phyloP scores from a whole-genome alignment of 163 green algal genomes.

The Prototheca cutis region DNA sequence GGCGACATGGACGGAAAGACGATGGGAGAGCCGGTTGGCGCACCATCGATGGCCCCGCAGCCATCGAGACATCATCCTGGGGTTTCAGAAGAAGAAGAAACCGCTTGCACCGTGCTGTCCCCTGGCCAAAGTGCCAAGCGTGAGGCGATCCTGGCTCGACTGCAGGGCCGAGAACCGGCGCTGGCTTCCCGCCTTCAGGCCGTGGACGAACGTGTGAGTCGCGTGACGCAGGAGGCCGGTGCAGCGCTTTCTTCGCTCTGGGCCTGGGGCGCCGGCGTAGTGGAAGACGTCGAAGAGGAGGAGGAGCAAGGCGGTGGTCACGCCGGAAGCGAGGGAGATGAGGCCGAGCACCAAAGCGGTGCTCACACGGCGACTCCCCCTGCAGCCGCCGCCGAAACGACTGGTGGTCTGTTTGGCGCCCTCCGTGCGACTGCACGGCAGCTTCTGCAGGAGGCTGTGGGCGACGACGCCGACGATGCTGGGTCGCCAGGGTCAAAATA shows the following conservation, averaged over 20 bases:
- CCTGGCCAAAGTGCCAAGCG: slow-evolving; percentile 5
- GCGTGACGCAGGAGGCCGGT: neutral
- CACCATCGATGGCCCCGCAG: too few species aligned
- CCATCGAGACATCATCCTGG: neutral
- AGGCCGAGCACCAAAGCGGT: too few species aligned
- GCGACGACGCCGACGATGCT: neutral
- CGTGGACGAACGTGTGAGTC: slow-evolving; percentile 5
- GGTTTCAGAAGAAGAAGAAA: neutral
- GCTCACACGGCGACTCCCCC: too few species aligned
- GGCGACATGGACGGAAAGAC: too few species aligned
- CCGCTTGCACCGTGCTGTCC: slow-evolving; percentile 4
- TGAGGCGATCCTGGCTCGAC: slow-evolving; percentile 8
- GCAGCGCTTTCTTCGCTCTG: slow-evolving; percentile 10
- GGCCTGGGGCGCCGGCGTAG: slow-evolving; percentile 10
- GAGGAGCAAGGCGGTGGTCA: slow-evolving; percentile 5
- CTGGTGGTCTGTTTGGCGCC: slow-evolving; percentile 7
- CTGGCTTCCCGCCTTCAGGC: neutral
- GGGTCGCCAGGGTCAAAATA: too few species aligned
- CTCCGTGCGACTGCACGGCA: slow-evolving; percentile 7
- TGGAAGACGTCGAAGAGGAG: slow-evolving; percentile 6
- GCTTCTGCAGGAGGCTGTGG: slow-evolving; percentile 6
- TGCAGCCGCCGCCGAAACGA: too few species aligned
- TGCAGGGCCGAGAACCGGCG: neutral
- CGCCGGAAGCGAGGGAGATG: too few species aligned
- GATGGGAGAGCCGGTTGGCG: too few species aligned